phyloP scores from a whole-genome alignment of 2,329 filamentous ascomycete genomes.

The Clonostachys sp. region DNA sequence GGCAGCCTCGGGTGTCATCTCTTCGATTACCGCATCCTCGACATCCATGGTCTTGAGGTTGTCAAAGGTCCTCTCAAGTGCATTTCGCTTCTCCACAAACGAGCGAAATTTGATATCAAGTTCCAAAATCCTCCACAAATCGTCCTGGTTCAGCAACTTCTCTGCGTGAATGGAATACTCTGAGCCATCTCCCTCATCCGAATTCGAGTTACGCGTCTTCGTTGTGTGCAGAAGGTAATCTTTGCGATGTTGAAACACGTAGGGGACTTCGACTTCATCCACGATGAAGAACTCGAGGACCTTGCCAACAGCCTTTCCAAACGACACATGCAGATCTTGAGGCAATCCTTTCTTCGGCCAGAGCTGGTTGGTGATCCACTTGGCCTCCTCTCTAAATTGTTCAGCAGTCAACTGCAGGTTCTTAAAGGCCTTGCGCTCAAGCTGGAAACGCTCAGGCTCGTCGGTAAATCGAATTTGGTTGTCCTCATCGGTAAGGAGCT shows the following conservation, averaged over 20 bases:
- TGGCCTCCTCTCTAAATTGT: conserved; percentile 83
- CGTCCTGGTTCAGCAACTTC: conserved; percentile 86
- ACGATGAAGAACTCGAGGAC: conserved; percentile 94
- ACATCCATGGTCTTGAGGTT: conserved; percentile 62
- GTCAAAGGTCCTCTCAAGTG: conserved; percentile 74
- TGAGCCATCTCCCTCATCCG: conserved; percentile 64
- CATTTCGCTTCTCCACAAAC: conserved; percentile 85
- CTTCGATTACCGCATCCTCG: conserved; percentile 71
- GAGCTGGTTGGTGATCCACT: conserved; percentile 88
- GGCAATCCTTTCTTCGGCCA: conserved; percentile 80
- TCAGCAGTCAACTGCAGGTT: conserved; percentile 76
- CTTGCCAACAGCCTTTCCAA: conserved; percentile 83
- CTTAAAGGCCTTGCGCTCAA: conserved; percentile 85
- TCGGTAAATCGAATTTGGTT: conserved; percentile 85
- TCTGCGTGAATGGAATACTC: conserved; percentile 75
- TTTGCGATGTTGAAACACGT: conserved; percentile 96
- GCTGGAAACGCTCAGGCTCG: conserved; percentile 89
- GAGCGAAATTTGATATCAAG: conserved; percentile 93
- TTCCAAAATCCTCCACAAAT: conserved; percentile 93
- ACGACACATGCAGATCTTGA: conserved; percentile 70
- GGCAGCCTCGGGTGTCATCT: conserved; percentile 73
- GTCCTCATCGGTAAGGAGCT: conserved; percentile 92
- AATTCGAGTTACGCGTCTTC: conserved; percentile 57
- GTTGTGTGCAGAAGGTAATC: conserved; percentile 93
- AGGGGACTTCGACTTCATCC: conserved; percentile 92